Evolutionary conservation across 2,329 filamentous ascomycete species (phyloP).

Genomic region (Dactylella cylindrospora): DNA sequence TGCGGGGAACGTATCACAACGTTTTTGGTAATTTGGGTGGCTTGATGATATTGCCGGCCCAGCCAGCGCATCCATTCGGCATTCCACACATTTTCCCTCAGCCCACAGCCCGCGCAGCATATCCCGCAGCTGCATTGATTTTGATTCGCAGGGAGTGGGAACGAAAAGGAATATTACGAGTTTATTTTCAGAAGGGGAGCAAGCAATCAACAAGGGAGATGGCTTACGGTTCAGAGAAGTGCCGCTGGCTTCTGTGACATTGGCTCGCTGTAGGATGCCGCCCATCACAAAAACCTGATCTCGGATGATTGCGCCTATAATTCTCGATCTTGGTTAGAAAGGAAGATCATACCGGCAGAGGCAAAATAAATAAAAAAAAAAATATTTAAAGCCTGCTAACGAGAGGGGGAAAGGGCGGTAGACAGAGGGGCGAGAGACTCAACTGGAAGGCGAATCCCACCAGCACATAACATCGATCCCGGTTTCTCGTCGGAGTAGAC

Average conservation of each 20-base stretch:
- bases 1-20: too few species aligned
- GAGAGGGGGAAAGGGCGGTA: conserved; percentile 12
- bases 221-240: conserved; percentile 23
- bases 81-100: too few species aligned
- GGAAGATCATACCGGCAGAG: conserved; percentile 8
- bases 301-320: conserved; percentile 36
- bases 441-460: conserved; percentile 37
- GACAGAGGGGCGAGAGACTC: conserved; percentile 11
- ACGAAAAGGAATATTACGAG: too few species aligned
- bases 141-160: too few species aligned
- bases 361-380: background rate
- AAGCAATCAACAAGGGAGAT: background rate
- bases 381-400: background rate
- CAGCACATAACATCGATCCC: conserved; percentile 39
- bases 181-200: background rate
- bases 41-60: background rate
- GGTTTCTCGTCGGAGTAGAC: conserved; percentile 19
- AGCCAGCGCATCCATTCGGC: background rate
- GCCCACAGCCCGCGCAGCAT: too few species aligned
- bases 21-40: too few species aligned
- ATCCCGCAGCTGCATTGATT: too few species aligned
- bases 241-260: conserved; percentile 17
- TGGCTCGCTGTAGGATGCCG: conserved; percentile 28
- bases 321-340: background rate
- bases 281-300: conserved; percentile 38